Conservation (phyloP, 345 rosid species). For the Pugionium dolabratum region DNA sequence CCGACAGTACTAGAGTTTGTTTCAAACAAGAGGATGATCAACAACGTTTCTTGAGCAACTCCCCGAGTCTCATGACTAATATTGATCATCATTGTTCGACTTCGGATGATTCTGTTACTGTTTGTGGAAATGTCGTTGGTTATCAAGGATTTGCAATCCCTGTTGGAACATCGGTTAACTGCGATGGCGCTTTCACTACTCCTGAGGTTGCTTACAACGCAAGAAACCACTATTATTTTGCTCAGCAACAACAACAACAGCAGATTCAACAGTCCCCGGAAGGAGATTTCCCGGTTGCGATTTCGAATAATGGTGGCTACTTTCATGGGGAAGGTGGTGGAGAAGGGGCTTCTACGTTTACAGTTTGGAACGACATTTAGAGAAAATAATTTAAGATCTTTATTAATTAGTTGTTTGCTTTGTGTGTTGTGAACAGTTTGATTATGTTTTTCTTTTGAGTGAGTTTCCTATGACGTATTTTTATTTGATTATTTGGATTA, state of each 20-base stretch:
- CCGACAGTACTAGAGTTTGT: slow-evolving; percentile 46
- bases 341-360: slow-evolving; percentile 37
- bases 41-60: slow-evolving; percentile 48
- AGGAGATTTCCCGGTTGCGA: slow-evolving; percentile 26
- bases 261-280: slow-evolving; percentile 15
- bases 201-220: slow-evolving; percentile 46
- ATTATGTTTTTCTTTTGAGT: neutral
- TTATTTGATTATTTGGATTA: slow-evolving; percentile 8
- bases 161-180: slow-evolving; percentile 28
- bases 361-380: slow-evolving; percentile 61
- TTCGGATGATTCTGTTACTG: slow-evolving; percentile 48
- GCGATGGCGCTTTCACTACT: too few relatives aligned
- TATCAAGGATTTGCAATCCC: slow-evolving; percentile 49
- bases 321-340: neutral
- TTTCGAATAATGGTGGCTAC: slow-evolving; percentile 40
- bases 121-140: slow-evolving; percentile 43
- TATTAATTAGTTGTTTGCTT: slow-evolving; percentile 8
- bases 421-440: neutral
- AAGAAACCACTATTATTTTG: slow-evolving; percentile 49
- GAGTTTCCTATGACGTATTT: slow-evolving; percentile 14
- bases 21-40: slow-evolving; percentile 69
- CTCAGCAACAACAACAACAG: slow-evolving; percentile 36
- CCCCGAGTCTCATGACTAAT: slow-evolving; percentile 47
- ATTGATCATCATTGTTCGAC: slow-evolving; percentile 51
- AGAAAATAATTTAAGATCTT: neutral